Base-by-base conservation (phyloP, 257 asterid genomes). In the Oldenlandia corymbosa region DNA sequence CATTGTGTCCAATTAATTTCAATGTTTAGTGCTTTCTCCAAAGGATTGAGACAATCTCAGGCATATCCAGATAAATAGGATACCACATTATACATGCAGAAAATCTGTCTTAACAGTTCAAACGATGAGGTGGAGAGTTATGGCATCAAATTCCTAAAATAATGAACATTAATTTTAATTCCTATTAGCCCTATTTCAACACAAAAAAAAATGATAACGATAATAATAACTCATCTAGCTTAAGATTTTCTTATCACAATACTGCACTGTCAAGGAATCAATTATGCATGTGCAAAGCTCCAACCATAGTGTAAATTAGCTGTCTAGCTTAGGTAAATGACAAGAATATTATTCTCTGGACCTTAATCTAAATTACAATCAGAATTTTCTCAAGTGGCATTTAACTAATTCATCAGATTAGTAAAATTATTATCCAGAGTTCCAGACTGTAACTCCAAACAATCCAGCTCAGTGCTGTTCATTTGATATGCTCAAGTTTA, bases 391-490 rank as follows among this genome's bases (percentile, higher is more conserved):
- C 48, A 3, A 5, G 46, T 49, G 41, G 24, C 26, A 64, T 14
- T 32, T 13, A 30, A 20, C 23, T 17, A n/a, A 20, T 21, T 11
- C 17, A 65, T 31, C 0, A 32, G 2, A 2, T 49, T 10, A 24
- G 59, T 17, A 1, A 6, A 47, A 11, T n/a, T 16, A 18, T 20
- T 27, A 34, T 32, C n/a, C 52, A 24, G 24, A 64, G 7, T 34
- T 5, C n/a, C n/a, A n/a, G n/a, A n/a, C n/a, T 18, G 27, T 54
- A 11, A 11, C 17, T 30, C 7, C 31, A 27, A 3, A 7, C 27
- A 31, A 58, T 66, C 65, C 59, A 64, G 32, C 59, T 50, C 36
- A 64, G 57, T 32, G 7, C 21, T 42, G 34, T n/a, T 31, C 58
- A 26, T n/a, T n/a, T n/a, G n/a, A n/a, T n/a, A n/a, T n/a, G n/a